Base-by-base conservation (phyloP, 139 green algal genomes). In the Helicosporidium sp. region DNA sequence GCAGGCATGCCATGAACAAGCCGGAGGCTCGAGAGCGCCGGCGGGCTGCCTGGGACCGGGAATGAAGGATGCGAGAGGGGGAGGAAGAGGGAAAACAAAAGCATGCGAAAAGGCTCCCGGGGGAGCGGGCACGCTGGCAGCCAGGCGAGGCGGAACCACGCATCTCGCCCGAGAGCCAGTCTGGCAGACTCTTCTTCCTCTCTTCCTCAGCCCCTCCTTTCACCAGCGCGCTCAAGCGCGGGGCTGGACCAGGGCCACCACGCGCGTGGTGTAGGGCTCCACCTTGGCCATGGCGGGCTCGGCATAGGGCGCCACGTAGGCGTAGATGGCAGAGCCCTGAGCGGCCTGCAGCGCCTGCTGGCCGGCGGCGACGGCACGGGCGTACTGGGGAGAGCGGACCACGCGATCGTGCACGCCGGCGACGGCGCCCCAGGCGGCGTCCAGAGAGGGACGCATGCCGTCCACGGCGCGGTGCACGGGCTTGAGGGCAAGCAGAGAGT, bases 301-400 rank as follows among this genome's bases (percentile, higher is more conserved):
- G 22, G 23, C 35, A n/a, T 27, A 19, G 17, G 37, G 48, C 16
- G 22, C n/a, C 5, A 35, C 23, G 17, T 15, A 26, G 22, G 27
- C 15, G 6, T 26, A 36, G 19, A 37, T 24, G 3, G 29, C 10
- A 7, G n/a, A 33, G 19, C 20, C 42, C 42, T 47, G 42, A 8
- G 23, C 22, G 7, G 20, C 20, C 1, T 7, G 20, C 20, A 47
- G 42, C 23, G 29, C 42, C n/a, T 47, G n/a, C 42, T 28, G n/a
- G 6, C 20, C n/a, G 16, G 23, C 18, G 10, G n/a, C 42, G 16
- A 47, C n/a, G 6, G 31, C 31, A 13, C 31, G 55, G 40, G 53
- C 53, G 52, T 67, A 67, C 46, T 52, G 51, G 17, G 34, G 42
- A 6, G 46, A 54, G 6, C 46, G 40, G 7, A 67, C 52, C 18